Percentiles rank a stretch among this genome's conserved stretches.
Conservation (phyloP, 176 grass and related monocot species). For the Oryza nivara region DNA sequence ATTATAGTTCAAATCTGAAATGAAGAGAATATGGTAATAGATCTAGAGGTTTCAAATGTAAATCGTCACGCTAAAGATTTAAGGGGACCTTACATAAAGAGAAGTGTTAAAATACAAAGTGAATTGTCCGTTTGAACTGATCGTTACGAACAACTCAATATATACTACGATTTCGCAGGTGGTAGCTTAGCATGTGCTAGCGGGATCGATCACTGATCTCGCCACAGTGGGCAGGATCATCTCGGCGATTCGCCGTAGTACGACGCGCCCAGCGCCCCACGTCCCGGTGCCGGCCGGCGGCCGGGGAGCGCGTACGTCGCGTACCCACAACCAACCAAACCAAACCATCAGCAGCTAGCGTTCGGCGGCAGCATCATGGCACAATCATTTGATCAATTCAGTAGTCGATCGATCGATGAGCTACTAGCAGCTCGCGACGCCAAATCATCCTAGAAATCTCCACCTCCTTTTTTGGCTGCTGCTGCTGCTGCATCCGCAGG, state of each 20-base stretch:
- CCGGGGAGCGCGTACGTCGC: not conserved
- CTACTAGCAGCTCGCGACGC: not conserved
- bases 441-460: constrained; percentile 4
- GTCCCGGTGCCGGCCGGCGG: constrained; percentile 1
- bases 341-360: constrained; percentile 15
- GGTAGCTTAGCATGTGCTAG: not conserved
- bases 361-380: constrained; percentile 34
- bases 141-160: no score
- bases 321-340: no score
- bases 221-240: not conserved
- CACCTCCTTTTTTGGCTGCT: not conserved
- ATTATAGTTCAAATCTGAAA: no score
- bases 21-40: no score
- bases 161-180: not conserved
- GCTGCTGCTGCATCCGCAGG: not conserved
- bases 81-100: no score
- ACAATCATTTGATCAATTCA: constrained; percentile 45
- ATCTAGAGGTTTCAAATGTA: no score
- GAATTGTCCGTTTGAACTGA: no score
- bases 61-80: no score
- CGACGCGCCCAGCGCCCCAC: not conserved
- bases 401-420: not conserved
- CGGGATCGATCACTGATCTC: not conserved
- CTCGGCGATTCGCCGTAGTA: not conserved
- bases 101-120: no score